A percentile compares a stretch with the other conserved stretches of the same genome.
Conservation (phyloP, 495 filamentous ascomycete species). For the Aspergillus wentii region DNA sequence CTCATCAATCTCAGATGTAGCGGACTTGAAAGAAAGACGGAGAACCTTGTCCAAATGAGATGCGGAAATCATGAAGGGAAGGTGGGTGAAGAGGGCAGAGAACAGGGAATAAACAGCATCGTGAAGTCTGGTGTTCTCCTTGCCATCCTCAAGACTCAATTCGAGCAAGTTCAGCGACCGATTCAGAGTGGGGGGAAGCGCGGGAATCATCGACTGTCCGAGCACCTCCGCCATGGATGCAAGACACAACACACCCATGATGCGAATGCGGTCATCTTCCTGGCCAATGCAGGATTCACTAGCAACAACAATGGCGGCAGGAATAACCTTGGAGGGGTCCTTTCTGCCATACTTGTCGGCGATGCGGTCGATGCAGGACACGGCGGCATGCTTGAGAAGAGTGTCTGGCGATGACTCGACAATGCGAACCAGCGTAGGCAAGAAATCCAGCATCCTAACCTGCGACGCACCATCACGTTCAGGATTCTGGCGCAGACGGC, state of each 20-base stretch:
- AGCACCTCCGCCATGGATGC: conserved; percentile 83
- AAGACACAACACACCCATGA: conserved; percentile 81
- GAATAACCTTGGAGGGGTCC: conserved; percentile 59
- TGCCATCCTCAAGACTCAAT: conserved; percentile 49
- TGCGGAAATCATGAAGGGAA: conserved; percentile 81
- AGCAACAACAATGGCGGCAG: conserved; percentile 69
- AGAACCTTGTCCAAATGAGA: conserved; percentile 67
- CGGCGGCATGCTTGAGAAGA: conserved; percentile 71
- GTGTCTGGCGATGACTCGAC: conserved; percentile 65
- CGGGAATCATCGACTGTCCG: conserved; percentile 75
- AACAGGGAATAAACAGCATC: conserved; percentile 78
- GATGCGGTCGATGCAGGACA: conserved; percentile 85
- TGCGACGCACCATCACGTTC: conserved; percentile 62
- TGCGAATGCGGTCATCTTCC: conserved; percentile 63
- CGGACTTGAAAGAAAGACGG: conserved; percentile 61
- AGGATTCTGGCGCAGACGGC: conserved; percentile 64
- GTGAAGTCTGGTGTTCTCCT: conserved; percentile 58
- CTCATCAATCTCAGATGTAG: conserved; percentile 47
- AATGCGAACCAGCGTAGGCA: conserved; percentile 69
- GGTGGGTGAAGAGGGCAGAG: conserved; percentile 66
- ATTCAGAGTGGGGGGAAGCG: conserved; percentile 70
- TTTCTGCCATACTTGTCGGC: conserved; percentile 89
- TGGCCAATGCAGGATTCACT: conserved; percentile 69
- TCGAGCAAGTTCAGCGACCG: conserved; percentile 65
- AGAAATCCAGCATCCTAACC: conserved; percentile 66